Base-by-base conservation (phyloP, 2,329 filamentous ascomycete genomes). In the Hypoxylon sp. region DNA sequence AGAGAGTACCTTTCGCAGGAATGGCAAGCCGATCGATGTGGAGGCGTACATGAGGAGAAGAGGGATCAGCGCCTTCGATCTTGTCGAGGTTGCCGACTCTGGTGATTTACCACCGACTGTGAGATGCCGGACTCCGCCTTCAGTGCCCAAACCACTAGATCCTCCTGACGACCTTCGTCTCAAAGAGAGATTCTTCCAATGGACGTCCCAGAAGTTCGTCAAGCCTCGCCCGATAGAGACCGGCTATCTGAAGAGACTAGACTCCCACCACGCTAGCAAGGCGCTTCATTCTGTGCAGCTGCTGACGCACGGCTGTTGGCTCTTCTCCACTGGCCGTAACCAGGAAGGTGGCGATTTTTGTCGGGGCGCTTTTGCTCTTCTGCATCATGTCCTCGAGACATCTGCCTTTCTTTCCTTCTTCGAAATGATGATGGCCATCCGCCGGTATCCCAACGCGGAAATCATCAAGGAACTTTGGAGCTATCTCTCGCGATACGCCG, bases 31-130 rank as follows among this genome's bases (percentile, higher is more conserved):
- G 5, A 66, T 77, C 60, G 70, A 77, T 42, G 66, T 77, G 13
- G 69, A 73, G 33, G 74, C 72, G 6, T 77, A 77, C 40, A 76
- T 77, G 60, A 72, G 66, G 40, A 68, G 76, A 65, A 76, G 73
- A 63, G 75, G 76, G n/a, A 70, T 77, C 25, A 73, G 51, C 50
- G 70, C 70, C 5, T 68, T 68, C 37, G 76, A 77, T 57, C 71
- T 77, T 13, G 69, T 77, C 25, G 68, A 73, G 33, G 68, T 63
- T 1, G 75, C 73, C 3, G 69, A 71, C 42, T 70, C 69, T 13
- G 69, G 72, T 35, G 74, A 75, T 40, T 65, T 77, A 22, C 75
- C 75, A 2, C 72, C 73, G 17, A 76, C 72, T 20, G 68, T 77
- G 42, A 71, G 74, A 55, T 74, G 72, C 46, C 63, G 73, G n/a